These are phyloP conservation scores for Nitzschia putrida DNA, from an alignment of 108 stramenopile genomes.

Conservation along the genomic window DNA sequence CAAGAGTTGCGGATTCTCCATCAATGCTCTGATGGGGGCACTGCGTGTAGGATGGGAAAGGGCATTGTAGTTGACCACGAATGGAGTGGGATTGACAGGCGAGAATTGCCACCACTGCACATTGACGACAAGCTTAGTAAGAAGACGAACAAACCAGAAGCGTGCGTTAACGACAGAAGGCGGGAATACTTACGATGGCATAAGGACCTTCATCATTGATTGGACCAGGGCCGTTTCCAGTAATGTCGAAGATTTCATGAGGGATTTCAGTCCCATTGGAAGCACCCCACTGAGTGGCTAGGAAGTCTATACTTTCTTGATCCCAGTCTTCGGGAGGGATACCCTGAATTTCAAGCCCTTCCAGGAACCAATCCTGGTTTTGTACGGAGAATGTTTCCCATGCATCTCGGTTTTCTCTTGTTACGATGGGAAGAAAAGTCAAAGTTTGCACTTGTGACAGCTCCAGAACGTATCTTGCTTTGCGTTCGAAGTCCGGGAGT, in stretches of 20 bases:
- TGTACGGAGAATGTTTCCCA: conserved; percentile 10
- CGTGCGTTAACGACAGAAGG: background rate
- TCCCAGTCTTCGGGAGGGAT: background rate
- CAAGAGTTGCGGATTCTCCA: background rate
- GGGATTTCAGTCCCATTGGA: background rate
- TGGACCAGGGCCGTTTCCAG: background rate
- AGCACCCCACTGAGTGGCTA: background rate
- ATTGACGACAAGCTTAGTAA: background rate
- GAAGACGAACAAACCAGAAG: background rate
- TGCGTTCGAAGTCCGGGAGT: conserved; percentile 12
- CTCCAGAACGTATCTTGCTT: background rate
- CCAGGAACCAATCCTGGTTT: conserved; percentile 15
- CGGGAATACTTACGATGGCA: background rate
- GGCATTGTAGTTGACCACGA: background rate
- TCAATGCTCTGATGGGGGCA: background rate
- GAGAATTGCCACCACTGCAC: conserved; percentile 6
- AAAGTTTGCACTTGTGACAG: conserved; percentile 1
- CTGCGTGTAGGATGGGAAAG: background rate
- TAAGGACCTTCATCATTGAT: background rate
- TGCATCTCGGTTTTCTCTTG: background rate
- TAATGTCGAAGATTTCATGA: background rate
- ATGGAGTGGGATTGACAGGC: background rate
- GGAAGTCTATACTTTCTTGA: background rate
- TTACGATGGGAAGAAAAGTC: conserved; percentile 5
- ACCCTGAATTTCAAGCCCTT: background rate